A percentile compares a stretch with the other conserved stretches of the same genome.
These are phyloP conservation scores for Gardenia jasminoides DNA, from an alignment of 257 asterid species.

Conservation along the genomic window DNA sequence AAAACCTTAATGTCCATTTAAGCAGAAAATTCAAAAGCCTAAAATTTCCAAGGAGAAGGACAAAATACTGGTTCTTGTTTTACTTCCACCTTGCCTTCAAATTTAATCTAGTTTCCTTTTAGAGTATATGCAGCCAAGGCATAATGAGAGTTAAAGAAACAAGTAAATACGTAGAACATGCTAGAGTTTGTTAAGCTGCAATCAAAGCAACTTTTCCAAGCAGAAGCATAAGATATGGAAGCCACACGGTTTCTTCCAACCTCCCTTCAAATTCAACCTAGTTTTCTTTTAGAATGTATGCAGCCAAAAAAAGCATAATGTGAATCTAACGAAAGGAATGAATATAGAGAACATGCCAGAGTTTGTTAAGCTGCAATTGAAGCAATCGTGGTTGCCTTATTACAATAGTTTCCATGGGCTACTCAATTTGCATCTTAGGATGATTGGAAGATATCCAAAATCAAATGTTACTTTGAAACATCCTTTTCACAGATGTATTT, in stretches of 20 bases:
- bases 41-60: neutral
- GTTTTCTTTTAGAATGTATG: neutral
- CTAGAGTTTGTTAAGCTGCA: neutral
- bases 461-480: too few species aligned
- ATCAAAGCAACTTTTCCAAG: neutral
- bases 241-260: too few species aligned
- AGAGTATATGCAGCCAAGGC: neutral
- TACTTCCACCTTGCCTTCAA: too few species aligned
- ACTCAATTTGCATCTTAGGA: neutral
- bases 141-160: neutral
- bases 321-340: neutral
- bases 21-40: neutral
- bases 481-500: neutral
- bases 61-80: too few species aligned
- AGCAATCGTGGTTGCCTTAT: neutral
- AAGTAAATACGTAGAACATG: neutral
- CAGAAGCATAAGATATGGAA: too few species aligned
- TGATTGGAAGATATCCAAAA: neutral
- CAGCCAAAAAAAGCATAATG: neutral
- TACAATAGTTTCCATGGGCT: neutral
- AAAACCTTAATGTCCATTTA: neutral
- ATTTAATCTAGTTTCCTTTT: too few species aligned
- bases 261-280: too few species aligned
- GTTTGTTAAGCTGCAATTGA: neutral
- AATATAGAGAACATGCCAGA: neutral